phyloP scores from a whole-genome alignment of 2,329 filamentous ascomycete genomes.

The Sporothrix schenckii region DNA sequence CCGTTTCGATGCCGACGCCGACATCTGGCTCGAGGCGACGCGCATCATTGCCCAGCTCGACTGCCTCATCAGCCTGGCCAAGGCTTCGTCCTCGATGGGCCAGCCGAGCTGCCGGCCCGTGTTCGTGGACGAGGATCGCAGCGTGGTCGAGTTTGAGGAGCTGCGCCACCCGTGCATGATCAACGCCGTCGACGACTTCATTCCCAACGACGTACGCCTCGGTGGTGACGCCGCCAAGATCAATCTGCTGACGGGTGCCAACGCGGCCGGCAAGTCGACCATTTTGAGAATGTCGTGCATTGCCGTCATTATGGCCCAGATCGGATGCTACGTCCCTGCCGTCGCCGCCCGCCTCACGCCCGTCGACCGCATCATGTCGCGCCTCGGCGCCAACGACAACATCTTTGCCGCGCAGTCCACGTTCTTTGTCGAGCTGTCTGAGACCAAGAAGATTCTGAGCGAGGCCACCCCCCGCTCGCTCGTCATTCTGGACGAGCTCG shows the following conservation, averaged over 20 bases:
- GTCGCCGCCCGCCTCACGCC: slow-evolving; percentile 81
- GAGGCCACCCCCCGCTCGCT: slow-evolving; percentile 93
- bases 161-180: slow-evolving; percentile 94
- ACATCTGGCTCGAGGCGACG: slow-evolving; percentile 84
- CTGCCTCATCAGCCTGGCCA: slow-evolving; percentile 90
- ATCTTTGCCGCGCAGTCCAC: slow-evolving; percentile 98
- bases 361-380: slow-evolving; percentile 97
- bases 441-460: slow-evolving; percentile 96
- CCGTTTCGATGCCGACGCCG: slow-evolving; percentile 85
- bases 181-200: slow-evolving; percentile 87
- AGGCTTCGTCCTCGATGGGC: slow-evolving; percentile 80
- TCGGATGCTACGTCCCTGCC: slow-evolving; percentile 90
- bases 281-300: slow-evolving; percentile 95
- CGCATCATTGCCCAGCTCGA: slow-evolving; percentile 90
- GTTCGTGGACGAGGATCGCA: slow-evolving; percentile 85
- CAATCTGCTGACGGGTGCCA: slow-evolving; percentile 89
- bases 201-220: slow-evolving; percentile 89
- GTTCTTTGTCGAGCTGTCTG: slow-evolving; percentile 95
- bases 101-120: slow-evolving; percentile 83
- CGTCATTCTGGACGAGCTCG: slow-evolving; percentile 95
- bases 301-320: slow-evolving; percentile 95
- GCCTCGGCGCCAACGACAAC: slow-evolving; percentile 95
- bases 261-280: slow-evolving; percentile 96
- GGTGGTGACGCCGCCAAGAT: slow-evolving; percentile 83
- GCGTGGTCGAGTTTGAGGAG: slow-evolving; percentile 87